Evolutionary conservation across 305 asterid genomes (phyloP), one percentile per base, ranked within the genome.

Genomic region (Fraxinus xanthoxyloides): DNA sequence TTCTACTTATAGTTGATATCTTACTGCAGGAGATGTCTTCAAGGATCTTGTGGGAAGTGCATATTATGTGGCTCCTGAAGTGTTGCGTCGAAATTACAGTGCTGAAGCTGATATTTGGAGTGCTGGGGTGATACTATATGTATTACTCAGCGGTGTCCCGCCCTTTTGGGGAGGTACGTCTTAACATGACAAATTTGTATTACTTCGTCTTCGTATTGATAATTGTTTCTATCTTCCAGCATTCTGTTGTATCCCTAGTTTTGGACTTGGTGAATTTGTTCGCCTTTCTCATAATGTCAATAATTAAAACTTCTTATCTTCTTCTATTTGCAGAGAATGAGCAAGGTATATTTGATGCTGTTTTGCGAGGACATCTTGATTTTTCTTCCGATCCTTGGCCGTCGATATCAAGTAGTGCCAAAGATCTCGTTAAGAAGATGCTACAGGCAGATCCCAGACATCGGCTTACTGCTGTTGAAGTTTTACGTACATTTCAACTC

Each of bases 361-460:
- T 94, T 81, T 78, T 86, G 54, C 92, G 92, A 4, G 98, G 98
- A 76, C 92, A 95, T 88, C 93, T 95, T 9, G 97, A 95, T 88
- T 95, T 95, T 80, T 88, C 87, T 80, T 91, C 96, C 23, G 93
- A 90, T 24, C 99, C 99, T 54, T 95, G 99, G 99, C 97, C 98
- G 77, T 92, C 96, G 28, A 88, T 95, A 87, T 94, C 99, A n/a
- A 89, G 84, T 82, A 94, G 99, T 77, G 99, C 97, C 75, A 95
- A 92, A 87, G 97, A 94, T 84, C 97, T 95, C 38, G 97, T 95
- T 80, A 95, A 92, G 92, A 95, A 92, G 91, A 95, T 95, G 99
- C 92, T 95, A 80, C 91, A 86, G 28, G 85, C 92, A 78, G 97
- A 95, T 90, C 98, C 98, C 61, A 92, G 86, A 73, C 88, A 84